Conservation (phyloP, 1,284 basidiomycete genomes). For the Malassezia brasiliensis region DNA sequence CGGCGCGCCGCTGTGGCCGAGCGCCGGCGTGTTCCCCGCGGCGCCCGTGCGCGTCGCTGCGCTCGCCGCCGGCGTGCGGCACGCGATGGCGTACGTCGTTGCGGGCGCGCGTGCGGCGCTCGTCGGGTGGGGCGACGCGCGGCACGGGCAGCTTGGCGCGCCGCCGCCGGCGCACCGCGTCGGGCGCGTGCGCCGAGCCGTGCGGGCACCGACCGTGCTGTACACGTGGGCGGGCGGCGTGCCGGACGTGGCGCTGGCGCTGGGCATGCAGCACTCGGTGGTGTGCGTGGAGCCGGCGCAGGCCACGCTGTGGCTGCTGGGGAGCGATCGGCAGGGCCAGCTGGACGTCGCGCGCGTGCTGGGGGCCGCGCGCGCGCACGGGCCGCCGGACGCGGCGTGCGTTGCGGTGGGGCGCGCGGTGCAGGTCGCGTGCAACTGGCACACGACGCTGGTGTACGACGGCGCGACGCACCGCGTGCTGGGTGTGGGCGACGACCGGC, state of each 20-base stretch:
- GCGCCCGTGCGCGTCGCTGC: neutral
- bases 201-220: neutral
- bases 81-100: conserved; percentile 1
- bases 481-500: neutral
- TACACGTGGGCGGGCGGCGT: neutral
- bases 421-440: conserved; percentile 10
- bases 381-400: neutral
- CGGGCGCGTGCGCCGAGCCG: neutral
- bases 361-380: neutral
- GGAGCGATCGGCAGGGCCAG: conserved; percentile 1
- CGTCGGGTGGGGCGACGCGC: conserved; percentile 16
- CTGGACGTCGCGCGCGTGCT: neutral
- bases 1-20: neutral
- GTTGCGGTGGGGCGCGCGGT: neutral
- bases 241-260: neutral
- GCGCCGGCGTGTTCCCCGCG: too few relatives aligned
- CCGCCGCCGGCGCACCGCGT: neutral
- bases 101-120: neutral
- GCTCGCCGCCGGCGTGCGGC: conserved; percentile 11
- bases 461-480: neutral
- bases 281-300: neutral
- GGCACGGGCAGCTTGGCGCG: conserved; percentile 11
- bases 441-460: conserved; percentile 3
- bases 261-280: conserved; percentile 12
- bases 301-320: conserved; percentile 2